Percentiles rank a stretch among this genome's conserved stretches.
These are phyloP conservation scores for Iris macrosiphon DNA, from an alignment of 106 monocot species.

Conservation along the genomic window DNA sequence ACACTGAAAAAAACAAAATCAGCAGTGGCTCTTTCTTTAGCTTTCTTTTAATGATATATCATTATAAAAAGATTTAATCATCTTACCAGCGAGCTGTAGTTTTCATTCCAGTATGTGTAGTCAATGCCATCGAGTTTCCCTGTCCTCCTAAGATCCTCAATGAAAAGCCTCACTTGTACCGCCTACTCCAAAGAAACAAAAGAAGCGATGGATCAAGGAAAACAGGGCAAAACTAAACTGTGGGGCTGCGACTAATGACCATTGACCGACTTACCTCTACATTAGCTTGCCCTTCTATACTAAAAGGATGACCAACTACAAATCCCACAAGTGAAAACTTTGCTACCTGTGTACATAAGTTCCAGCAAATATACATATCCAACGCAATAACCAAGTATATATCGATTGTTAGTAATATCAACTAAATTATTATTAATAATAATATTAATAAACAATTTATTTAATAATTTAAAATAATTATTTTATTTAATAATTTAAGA, in stretches of 20 bases:
- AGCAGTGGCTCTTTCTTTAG: too few species aligned
- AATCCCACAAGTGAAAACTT: conserved; percentile 55
- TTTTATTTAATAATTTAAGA: too few species aligned
- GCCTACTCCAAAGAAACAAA: conserved; percentile 34
- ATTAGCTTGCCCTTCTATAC: conserved; percentile 34
- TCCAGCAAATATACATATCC: too few species aligned
- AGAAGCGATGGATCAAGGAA: neutral
- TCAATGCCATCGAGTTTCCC: conserved; percentile 47
- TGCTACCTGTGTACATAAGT: conserved; percentile 31
- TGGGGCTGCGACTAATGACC: neutral
- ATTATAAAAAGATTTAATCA: too few species aligned
- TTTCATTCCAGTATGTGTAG: conserved; percentile 94
- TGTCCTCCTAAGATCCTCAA: conserved; percentile 57
- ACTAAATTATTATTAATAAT: too few species aligned
- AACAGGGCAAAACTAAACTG: neutral
- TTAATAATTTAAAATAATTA: too few species aligned
- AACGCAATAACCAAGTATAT: too few species aligned
- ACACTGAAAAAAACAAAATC: conserved; percentile 62
- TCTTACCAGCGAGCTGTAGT: conserved; percentile 79
- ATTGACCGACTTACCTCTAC: conserved; percentile 28
- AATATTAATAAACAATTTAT: too few species aligned
- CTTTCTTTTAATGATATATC: too few species aligned
- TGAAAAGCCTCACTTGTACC: conserved; percentile 60
- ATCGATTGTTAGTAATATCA: too few species aligned
- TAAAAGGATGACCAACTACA: conserved; percentile 76